Evolutionary conservation across 169 alveolate genomes (phyloP).

Genomic region (Plasmodium cynomolgi): DNA sequence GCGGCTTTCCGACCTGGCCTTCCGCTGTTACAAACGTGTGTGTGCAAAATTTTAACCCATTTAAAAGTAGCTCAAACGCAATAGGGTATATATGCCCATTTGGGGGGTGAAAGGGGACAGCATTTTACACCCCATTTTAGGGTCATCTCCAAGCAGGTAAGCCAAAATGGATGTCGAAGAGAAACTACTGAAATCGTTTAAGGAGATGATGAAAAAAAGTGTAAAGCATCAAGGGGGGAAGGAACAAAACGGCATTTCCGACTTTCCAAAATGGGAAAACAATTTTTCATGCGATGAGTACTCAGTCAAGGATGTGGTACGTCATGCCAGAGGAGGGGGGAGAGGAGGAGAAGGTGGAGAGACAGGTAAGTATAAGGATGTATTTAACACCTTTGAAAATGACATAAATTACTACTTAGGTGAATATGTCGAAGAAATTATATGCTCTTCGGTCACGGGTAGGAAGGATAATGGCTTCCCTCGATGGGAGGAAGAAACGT

Average conservation of each 20-base stretch:
- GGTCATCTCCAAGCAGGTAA: neutral
- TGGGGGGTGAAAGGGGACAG: neutral
- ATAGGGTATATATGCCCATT: neutral
- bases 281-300: neutral
- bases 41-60: neutral
- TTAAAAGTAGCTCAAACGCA: neutral
- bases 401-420: conserved; percentile 31
- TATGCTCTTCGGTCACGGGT: conserved; percentile 27
- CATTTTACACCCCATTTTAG: neutral
- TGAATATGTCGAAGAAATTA: conserved; percentile 30
- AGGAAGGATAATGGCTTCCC: neutral
- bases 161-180: conserved; percentile 4
- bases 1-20: neutral
- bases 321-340: neutral
- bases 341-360: neutral
- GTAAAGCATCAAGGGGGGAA: neutral
- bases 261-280: neutral
- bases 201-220: conserved; percentile 22
- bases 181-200: neutral
- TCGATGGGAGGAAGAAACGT: neutral
- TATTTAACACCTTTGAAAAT: conserved; percentile 55
- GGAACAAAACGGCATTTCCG: neutral
- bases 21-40: neutral
- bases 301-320: neutral
- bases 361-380: conserved; percentile 9